Percentiles rank a stretch among this genome's conserved stretches.
Conservation (phyloP, 2,329 filamentous ascomycete species). For the Ophiocordyceps australis region DNA sequence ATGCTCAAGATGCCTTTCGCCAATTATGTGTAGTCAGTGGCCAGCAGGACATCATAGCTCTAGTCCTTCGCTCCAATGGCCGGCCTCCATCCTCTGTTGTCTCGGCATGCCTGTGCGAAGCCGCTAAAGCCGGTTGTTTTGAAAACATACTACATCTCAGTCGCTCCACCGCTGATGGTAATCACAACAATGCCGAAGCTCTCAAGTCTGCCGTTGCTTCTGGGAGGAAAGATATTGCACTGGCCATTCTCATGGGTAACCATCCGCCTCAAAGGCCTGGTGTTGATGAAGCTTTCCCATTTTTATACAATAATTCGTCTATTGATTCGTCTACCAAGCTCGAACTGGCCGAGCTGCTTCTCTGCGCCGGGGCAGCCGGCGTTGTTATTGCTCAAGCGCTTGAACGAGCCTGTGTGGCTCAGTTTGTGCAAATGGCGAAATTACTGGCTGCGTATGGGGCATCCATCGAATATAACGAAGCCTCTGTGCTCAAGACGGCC, state of each 20-base stretch:
- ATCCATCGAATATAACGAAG: conserved; percentile 34
- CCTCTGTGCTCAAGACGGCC: conserved; percentile 26
- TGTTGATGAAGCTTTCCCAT: conserved; percentile 30
- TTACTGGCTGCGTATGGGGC: conserved; percentile 34
- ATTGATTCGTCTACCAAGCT: conserved; percentile 30
- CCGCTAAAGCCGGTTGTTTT: conserved; percentile 27
- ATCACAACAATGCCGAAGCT: conserved; percentile 30
- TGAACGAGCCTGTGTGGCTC: conserved; percentile 25
- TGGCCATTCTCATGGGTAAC: conserved; percentile 34
- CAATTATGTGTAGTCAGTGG: conserved; percentile 27
- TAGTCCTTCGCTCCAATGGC: conserved; percentile 30
- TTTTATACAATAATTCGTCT: conserved; percentile 24
- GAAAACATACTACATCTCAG: conserved; percentile 31
- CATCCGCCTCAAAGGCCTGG: conserved; percentile 28
- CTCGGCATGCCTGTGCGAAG: conserved; percentile 33
- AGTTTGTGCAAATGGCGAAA: conserved; percentile 34
- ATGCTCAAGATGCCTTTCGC: conserved; percentile 34
- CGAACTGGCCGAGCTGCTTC: conserved; percentile 32
- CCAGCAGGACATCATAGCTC: conserved; percentile 24
- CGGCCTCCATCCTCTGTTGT: conserved; percentile 21
- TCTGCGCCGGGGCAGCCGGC: conserved; percentile 39
- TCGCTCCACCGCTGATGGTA: conserved; percentile 32
- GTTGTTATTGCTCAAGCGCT: conserved; percentile 28
- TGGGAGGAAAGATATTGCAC: conserved; percentile 31
- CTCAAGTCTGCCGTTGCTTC: conserved; percentile 28